Conservation (phyloP, 1,284 basidiomycete species). For the Boletus hoseneyae region DNA sequence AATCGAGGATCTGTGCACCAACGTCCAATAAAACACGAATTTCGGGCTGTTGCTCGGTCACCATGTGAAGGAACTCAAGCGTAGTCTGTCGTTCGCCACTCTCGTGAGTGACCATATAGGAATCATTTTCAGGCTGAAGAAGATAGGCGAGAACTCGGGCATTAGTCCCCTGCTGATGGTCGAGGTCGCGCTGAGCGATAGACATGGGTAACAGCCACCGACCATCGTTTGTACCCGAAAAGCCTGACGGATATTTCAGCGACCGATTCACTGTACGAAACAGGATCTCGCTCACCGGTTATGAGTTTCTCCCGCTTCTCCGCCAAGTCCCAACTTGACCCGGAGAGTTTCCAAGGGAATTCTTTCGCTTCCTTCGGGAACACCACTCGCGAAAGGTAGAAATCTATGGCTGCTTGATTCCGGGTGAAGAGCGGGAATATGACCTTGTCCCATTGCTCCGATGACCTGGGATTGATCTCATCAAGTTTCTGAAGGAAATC, state of each 20-base stretch:
- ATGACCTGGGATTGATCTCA: conserved; percentile 41
- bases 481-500: conserved; percentile 28
- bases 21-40: too few relatives aligned
- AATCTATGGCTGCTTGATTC: conserved; percentile 38
- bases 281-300: conserved; percentile 2
- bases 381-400: background rate
- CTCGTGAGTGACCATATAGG: conserved; percentile 27
- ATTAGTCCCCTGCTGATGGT: conserved; percentile 1
- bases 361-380: conserved; percentile 35
- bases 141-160: conserved; percentile 42
- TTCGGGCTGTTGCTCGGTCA: conserved; percentile 17
- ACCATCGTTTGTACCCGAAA: conserved; percentile 7
- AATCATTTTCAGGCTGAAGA: conserved; percentile 41
- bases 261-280: background rate
- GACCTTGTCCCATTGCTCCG: conserved; percentile 29
- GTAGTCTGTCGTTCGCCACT: conserved; percentile 26
- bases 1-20: too few relatives aligned
- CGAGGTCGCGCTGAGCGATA: conserved; percentile 1
- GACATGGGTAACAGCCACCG: conserved; percentile 7
- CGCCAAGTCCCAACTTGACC: conserved; percentile 43
- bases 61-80: conserved; percentile 29
- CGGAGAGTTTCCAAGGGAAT: conserved; percentile 42
- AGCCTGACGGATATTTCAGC: background rate
- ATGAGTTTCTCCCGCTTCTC: conserved; percentile 16
- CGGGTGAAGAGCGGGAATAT: conserved; percentile 35